These are phyloP conservation scores for Diphasiastrum complanatum DNA, from an alignment of 83 land plant genomes.

Conservation along the genomic window DNA sequence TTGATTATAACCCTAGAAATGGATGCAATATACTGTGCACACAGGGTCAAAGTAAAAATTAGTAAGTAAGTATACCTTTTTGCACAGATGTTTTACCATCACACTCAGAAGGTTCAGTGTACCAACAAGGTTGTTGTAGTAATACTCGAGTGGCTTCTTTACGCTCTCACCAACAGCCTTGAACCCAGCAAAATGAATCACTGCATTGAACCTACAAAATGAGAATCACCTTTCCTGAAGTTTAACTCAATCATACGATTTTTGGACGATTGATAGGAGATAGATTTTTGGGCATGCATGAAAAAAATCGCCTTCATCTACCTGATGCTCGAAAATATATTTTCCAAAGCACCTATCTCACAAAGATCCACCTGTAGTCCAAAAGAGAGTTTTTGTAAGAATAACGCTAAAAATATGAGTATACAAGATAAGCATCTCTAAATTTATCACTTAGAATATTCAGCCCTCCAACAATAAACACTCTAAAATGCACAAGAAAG, in stretches of 20 bases:
- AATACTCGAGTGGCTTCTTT: conserved; percentile 45
- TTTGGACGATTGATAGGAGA: conserved; percentile 7
- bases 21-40: no score
- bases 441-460: no score
- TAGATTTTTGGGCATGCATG: neutral
- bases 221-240: neutral
- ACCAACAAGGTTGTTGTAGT: conserved; percentile 48
- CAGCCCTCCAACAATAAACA: no score
- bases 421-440: no score
- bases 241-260: neutral
- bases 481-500: no score
- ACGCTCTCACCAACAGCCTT: conserved; percentile 72
- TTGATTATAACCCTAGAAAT: no score
- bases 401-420: no score
- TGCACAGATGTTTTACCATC: conserved; percentile 45
- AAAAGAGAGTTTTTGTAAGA: no score
- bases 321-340: conserved; percentile 12
- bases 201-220: conserved; percentile 53
- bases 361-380: conserved; percentile 33
- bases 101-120: conserved; percentile 42
- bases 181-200: conserved; percentile 62
- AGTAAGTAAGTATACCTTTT: no score
- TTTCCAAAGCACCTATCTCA: conserved; percentile 17
- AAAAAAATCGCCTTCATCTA: conserved; percentile 4
- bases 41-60: no score